Conservation (phyloP, 352 stramenopile species). For the Aphanomyces euteiches region DNA sequence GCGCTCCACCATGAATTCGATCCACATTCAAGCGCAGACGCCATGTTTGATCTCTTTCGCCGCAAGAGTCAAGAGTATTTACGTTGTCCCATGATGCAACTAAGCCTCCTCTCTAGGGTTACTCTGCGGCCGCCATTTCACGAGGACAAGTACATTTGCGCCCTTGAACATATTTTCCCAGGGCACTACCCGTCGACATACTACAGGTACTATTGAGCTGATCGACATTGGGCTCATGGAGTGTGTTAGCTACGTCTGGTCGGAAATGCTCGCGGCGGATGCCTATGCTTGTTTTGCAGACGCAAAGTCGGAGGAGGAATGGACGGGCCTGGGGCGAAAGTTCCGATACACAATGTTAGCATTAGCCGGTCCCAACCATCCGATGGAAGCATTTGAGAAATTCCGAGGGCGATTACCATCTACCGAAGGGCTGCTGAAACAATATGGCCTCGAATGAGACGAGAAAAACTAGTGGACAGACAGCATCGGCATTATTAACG, state of each 20-base stretch:
- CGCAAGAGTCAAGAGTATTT: no score
- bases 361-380: conserved; percentile 82
- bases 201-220: not conserved
- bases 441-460: conserved; percentile 81
- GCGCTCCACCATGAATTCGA: not conserved
- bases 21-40: no score
- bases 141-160: conserved; percentile 70
- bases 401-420: conserved; percentile 94
- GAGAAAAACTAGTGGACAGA: no score
- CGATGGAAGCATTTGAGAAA: conserved; percentile 89
- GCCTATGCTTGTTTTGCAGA: conserved; percentile 97
- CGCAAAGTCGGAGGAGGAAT: conserved; percentile 47
- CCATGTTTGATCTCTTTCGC: no score
- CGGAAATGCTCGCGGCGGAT: conserved; percentile 96
- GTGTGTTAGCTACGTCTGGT: conserved; percentile 89
- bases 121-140: no score
- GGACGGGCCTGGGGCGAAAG: conserved; percentile 70
- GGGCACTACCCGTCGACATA: conserved; percentile 90
- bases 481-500: no score
- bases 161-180: conserved; percentile 91
- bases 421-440: conserved; percentile 89
- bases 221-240: not conserved
- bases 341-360: conserved; percentile 94
- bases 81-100: no score
- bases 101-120: no score